Evolutionary conservation across 2,329 filamentous ascomycete species (phyloP).

Genomic region (Cercospora sp.): DNA sequence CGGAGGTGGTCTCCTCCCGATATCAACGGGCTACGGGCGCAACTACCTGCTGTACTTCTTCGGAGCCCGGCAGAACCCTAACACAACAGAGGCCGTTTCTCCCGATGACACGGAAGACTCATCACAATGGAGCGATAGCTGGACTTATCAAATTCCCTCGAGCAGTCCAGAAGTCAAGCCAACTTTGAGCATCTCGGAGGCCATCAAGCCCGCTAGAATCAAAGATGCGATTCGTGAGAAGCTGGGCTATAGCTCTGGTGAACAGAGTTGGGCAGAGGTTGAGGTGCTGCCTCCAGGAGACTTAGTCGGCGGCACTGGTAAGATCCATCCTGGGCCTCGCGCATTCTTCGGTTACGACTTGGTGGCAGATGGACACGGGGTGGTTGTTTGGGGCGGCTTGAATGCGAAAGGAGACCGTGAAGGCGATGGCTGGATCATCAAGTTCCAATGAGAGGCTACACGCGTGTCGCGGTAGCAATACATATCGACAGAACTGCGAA

Average conservation of each 20-base stretch:
- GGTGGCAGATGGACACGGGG: constrained; percentile 39
- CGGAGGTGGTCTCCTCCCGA: constrained; percentile 43
- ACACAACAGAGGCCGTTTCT: constrained; percentile 21
- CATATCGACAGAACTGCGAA: constrained; percentile 9
- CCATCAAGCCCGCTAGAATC: constrained; percentile 46
- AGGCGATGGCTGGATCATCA: constrained; percentile 50
- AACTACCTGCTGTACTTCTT: constrained; percentile 49
- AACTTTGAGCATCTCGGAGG: constrained; percentile 32
- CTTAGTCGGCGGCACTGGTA: constrained; percentile 42
- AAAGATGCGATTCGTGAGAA: constrained; percentile 47
- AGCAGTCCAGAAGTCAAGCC: constrained; percentile 33
- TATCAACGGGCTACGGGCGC: constrained; percentile 48
- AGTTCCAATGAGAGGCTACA: constrained; percentile 17
- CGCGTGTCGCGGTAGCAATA: background rate
- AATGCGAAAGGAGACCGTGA: constrained; percentile 47
- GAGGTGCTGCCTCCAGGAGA: constrained; percentile 42
- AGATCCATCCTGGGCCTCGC: constrained; percentile 48
- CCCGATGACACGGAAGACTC: constrained; percentile 27
- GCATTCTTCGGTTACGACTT: constrained; percentile 46
- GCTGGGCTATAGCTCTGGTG: constrained; percentile 45
- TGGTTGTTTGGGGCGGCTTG: constrained; percentile 48
- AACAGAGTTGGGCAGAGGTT: constrained; percentile 47
- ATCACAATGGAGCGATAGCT: constrained; percentile 45
- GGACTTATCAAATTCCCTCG: constrained; percentile 49
- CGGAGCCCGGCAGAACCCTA: constrained; percentile 34